Percentiles rank a stretch among this genome's conserved stretches.
Conservation (phyloP, 2,329 filamentous ascomycete species). For the Aspergillus sp. region DNA sequence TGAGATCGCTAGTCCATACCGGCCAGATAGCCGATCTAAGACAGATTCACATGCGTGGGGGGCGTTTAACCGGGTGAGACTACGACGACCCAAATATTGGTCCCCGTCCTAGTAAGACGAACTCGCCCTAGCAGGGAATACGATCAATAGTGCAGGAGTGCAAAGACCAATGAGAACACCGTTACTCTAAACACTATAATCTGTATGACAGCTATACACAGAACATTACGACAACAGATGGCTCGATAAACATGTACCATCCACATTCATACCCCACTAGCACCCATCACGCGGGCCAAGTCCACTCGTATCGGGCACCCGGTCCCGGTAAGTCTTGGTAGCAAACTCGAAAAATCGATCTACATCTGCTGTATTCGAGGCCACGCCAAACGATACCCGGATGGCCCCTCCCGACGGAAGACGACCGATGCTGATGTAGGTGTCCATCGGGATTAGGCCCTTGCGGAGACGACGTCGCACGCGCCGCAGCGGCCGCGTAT, state of each 20-base stretch:
- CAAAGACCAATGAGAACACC: too few relatives aligned
- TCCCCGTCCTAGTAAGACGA: too few relatives aligned
- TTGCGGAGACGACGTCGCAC: constrained; percentile 2
- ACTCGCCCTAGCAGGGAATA: too few relatives aligned
- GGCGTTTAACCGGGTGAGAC: too few relatives aligned
- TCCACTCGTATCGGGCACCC: not conserved
- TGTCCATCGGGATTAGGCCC: constrained; percentile 1
- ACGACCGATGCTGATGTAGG: constrained; percentile 7
- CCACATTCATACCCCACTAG: not conserved
- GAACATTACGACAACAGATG: not conserved
- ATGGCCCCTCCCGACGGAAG: constrained; percentile 13
- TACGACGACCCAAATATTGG: too few relatives aligned
- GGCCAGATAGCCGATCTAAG: too few relatives aligned
- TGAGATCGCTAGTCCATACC: too few relatives aligned
- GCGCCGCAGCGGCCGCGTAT: not conserved
- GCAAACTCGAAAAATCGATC: constrained; percentile 13
- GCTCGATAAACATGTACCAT: not conserved
- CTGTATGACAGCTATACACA: not conserved
- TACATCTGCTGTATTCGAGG: constrained; percentile 10
- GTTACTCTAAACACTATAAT: too few relatives aligned
- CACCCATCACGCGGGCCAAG: not conserved
- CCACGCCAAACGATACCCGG: constrained; percentile 13
- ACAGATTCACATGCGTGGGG: too few relatives aligned
- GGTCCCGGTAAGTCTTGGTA: constrained; percentile 4
- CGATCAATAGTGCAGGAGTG: too few relatives aligned